Percentiles rank a stretch among this genome's conserved stretches.
Evolutionary conservation across 176 grass and related monocot genomes (phyloP).

Genomic region (Metroxylon sagu): DNA sequence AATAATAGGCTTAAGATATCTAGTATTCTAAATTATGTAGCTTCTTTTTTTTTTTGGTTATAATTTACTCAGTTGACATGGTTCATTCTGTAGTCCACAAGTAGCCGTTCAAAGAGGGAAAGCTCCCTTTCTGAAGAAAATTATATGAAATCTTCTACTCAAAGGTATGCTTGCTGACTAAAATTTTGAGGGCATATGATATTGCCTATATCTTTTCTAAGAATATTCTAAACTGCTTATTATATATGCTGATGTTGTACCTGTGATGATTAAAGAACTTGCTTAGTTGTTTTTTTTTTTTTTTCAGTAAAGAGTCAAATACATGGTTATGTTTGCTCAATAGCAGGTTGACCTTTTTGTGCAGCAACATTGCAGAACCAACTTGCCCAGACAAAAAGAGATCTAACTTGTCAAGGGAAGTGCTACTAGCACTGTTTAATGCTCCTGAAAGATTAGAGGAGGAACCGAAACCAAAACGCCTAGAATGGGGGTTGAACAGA

Average conservation of each 20-base stretch:
- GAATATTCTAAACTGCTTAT: no score
- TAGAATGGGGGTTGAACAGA: conserved; percentile 56
- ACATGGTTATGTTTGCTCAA: conserved; percentile 1
- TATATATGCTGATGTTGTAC: no score
- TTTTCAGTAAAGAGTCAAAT: conserved; percentile 3
- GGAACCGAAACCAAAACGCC: conserved; percentile 39
- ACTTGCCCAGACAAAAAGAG: conserved; percentile 19
- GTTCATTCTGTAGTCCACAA: neutral
- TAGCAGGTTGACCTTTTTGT: conserved; percentile 6
- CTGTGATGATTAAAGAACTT: no score
- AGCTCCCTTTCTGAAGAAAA: conserved; percentile 15
- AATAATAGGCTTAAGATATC: no score
- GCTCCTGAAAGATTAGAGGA: conserved; percentile 57
- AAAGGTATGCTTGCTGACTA: conserved; percentile 19
- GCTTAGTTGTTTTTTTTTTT: conserved; percentile 10
- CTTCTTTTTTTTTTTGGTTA: neutral
- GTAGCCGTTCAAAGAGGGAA: conserved; percentile 12
- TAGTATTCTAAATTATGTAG: neutral
- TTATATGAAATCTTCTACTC: conserved; percentile 15
- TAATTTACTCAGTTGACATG: neutral
- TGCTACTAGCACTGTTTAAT: conserved; percentile 68
- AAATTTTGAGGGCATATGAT: no score
- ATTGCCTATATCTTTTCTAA: no score
- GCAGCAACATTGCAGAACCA: conserved; percentile 16
- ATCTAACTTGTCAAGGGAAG: conserved; percentile 37